A percentile compares a stretch with the other conserved stretches of the same genome.
Conservation (phyloP, 108 stramenopile genomes). For the Nitzschia putrida region DNA sequence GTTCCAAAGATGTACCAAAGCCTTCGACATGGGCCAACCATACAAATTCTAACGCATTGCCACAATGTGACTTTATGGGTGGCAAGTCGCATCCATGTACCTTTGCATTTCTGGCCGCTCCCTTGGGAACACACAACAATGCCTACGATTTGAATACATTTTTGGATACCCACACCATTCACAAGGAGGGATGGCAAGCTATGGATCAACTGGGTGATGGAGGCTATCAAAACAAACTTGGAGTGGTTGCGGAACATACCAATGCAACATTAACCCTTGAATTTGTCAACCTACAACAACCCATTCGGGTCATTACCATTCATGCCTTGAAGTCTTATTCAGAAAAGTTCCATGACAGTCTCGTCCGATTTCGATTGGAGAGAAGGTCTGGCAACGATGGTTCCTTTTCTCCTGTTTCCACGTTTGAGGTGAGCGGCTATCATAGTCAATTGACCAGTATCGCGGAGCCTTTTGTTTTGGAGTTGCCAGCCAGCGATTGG, state of each 20-base stretch:
- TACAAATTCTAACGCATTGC: not conserved
- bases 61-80: not conserved
- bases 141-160: constrained; percentile 34
- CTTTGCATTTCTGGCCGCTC: constrained; percentile 28
- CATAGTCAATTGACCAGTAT: constrained; percentile 21
- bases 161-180: constrained; percentile 30
- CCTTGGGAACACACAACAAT: constrained; percentile 22
- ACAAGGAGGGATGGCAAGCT: constrained; percentile 52
- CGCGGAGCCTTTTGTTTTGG: constrained; percentile 12
- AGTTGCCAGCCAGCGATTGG: constrained; percentile 1
- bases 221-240: constrained; percentile 45
- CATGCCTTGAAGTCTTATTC: constrained; percentile 63
- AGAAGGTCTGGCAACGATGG: no score
- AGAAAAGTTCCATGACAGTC: constrained; percentile 37
- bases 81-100: constrained; percentile 11
- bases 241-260: constrained; percentile 38
- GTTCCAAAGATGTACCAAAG: no score
- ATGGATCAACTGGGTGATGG: constrained; percentile 34
- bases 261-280: constrained; percentile 32
- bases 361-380: not conserved
- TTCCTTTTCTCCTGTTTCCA: not conserved
- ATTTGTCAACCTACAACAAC: constrained; percentile 26
- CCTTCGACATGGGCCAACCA: not conserved
- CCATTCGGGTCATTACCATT: constrained; percentile 40
- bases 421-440: constrained; percentile 7